phyloP scores from a whole-genome alignment of 2,329 filamentous ascomycete genomes.

The Pestalotiopsis sp. region DNA sequence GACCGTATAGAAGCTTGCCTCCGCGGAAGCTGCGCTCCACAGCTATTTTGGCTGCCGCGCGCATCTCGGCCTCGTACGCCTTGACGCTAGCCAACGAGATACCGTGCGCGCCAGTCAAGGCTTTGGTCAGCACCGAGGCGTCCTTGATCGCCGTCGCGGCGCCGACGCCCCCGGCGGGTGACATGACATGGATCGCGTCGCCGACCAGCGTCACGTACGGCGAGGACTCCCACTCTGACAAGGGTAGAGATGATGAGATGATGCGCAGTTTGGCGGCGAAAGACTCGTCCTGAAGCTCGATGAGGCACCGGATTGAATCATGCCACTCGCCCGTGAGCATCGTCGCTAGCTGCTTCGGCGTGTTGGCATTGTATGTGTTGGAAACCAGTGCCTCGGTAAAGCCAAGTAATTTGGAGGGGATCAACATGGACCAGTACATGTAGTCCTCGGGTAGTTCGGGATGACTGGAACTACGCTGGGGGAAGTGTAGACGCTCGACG shows the following conservation, averaged over 20 bases:
- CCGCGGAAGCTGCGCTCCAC: constrained; percentile 6
- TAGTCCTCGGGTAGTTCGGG: neutral
- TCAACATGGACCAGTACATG: neutral
- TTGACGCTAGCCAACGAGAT: neutral
- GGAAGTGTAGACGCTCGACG: neutral
- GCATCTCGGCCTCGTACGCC: constrained; percentile 1
- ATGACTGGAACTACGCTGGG: neutral
- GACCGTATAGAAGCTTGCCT: constrained; percentile 4
- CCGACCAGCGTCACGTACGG: neutral
- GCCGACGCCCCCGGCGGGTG: neutral
- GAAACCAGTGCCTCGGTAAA: neutral
- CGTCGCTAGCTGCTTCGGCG: neutral
- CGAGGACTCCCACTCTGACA: neutral
- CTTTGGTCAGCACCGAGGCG: neutral
- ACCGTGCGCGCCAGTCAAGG: neutral
- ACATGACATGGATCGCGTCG: neutral
- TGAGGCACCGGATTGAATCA: neutral
- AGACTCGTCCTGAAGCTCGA: neutral
- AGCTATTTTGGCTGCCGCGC: neutral
- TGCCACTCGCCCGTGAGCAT: neutral
- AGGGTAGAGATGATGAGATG: neutral
- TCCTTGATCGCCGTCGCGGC: neutral
- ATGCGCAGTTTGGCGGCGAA: neutral
- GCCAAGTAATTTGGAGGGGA: neutral
- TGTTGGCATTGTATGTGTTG: neutral